A percentile compares a stretch with the other conserved stretches of the same genome.
phyloP scores from a whole-genome alignment of 2,329 filamentous ascomycete genomes.

The Arthrinium puccinioides region DNA sequence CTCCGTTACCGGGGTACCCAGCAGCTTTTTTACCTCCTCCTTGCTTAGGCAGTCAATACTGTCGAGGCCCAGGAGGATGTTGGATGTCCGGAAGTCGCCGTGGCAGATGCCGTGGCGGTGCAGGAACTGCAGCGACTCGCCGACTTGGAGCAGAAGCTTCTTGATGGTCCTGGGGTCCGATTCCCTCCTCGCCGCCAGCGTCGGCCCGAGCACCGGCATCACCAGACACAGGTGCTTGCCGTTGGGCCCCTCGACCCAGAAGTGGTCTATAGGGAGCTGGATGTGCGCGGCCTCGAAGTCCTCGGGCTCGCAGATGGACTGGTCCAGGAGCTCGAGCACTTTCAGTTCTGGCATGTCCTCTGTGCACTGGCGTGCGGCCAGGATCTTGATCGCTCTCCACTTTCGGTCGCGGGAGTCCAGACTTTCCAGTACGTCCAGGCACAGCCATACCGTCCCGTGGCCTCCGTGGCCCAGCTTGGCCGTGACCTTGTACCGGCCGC shows the following conservation, averaged over 20 bases:
- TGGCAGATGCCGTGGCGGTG: constrained; percentile 3
- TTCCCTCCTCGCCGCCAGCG: neutral
- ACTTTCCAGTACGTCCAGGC: neutral
- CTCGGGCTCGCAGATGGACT: neutral
- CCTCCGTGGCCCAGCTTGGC: constrained; percentile 3
- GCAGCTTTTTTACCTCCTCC: constrained; percentile 1
- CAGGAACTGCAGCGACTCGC: neutral
- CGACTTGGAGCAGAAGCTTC: neutral
- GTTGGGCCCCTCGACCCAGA: neutral
- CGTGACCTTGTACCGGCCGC: neutral
- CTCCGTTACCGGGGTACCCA: neutral
- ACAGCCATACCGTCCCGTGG: constrained; percentile 4
- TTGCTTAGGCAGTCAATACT: constrained; percentile 1
- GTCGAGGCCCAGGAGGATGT: constrained; percentile 2
- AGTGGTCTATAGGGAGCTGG: neutral
- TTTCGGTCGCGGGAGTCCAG: neutral
- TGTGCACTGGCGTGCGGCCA: neutral
- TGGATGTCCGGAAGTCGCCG: constrained; percentile 3
- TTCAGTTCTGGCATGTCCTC: neutral
- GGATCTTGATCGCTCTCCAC: constrained; percentile 2
- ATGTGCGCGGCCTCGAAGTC: neutral
- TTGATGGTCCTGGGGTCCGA: neutral
- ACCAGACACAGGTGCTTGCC: constrained; percentile 2
- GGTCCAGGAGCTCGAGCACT: neutral
- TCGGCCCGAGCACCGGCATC: constrained; percentile 1